Evolutionary conservation across 371 early-diverging fungal species (phyloP).

Genomic region (Globomyces sp.): DNA sequence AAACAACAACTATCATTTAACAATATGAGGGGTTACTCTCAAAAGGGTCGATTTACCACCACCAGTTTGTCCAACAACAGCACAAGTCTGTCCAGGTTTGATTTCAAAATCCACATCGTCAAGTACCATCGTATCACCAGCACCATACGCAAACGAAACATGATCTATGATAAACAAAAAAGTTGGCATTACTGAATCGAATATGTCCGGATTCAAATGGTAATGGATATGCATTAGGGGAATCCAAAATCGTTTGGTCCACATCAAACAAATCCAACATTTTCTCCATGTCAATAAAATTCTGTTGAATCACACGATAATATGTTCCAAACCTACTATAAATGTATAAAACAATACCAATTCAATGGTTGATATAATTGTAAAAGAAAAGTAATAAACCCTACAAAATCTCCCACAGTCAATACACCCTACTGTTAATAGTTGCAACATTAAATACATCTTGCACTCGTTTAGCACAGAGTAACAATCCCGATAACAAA

Average conservation of each 20-base stretch:
- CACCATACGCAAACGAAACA: slow-evolving; percentile 81
- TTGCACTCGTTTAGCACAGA: slow-evolving; percentile 77
- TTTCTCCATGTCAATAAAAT: slow-evolving; percentile 92
- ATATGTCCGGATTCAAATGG: slow-evolving; percentile 51
- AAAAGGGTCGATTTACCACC: slow-evolving; percentile 90
- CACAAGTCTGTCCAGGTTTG: slow-evolving; percentile 83
- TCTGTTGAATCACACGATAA: slow-evolving; percentile 91
- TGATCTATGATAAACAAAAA: slow-evolving; percentile 30
- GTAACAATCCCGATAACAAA: slow-evolving; percentile 64
- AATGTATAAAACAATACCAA: slow-evolving; percentile 30
- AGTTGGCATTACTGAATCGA: slow-evolving; percentile 54
- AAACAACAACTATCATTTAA: slow-evolving; percentile 58
- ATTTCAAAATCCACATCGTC: slow-evolving; percentile 77
- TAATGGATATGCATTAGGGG: slow-evolving; percentile 7
- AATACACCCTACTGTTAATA: slow-evolving; percentile 49
- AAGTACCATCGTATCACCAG: slow-evolving; percentile 35
- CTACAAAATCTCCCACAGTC: slow-evolving; percentile 82
- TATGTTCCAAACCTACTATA: slow-evolving; percentile 73
- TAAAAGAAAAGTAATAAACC: slow-evolving; percentile 72
- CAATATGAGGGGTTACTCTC: slow-evolving; percentile 28
- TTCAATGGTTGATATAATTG: slow-evolving; percentile 62
- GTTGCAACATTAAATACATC: no score
- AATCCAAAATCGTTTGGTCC: slow-evolving; percentile 43
- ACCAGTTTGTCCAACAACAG: slow-evolving; percentile 95
- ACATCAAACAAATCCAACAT: slow-evolving; percentile 82